Base-by-base conservation (phyloP, 2,329 filamentous ascomycete species). In the Colletotrichum orbiculare region DNA sequence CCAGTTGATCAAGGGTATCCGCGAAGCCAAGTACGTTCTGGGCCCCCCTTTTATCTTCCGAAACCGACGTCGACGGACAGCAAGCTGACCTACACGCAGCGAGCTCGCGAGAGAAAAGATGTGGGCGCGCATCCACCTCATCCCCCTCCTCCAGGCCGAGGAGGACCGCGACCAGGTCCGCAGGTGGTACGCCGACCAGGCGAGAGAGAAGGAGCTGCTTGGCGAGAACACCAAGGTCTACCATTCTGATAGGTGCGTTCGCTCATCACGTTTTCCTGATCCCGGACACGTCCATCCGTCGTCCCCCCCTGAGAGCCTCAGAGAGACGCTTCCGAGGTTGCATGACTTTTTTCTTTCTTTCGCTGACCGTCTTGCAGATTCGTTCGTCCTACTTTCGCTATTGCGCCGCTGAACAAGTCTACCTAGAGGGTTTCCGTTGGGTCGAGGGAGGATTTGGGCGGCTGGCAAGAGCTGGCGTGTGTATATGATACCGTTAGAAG, bases 71-170 rank as follows among this genome's bases (percentile, higher is more conserved):
- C 13, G n/a, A 7, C 8, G 8, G 5, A 13, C 11, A 1, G 13
- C 3, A n/a, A 47, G 38, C 60, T 54, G 17, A 64, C 53, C 12
- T 5, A 13, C 1, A 0, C 34, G 63, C 73, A 97, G 94, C 76
- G 96, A 99, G 81, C 90, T 97, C 71, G 92, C 90, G 69, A 93
- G 96, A 73, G 96, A 99, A 77, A 99, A 98, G 85, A 96, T 97
- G 88, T 99, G 96, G 96, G 89, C 93, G 67, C 91, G 96, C 76
- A 97, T 99, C 81, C 89, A 98, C 81, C 86, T 99, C 69, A 96
- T 95, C 74, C 96, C 96, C 64, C 83, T 97, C 69, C 88, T 99
- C 69, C 95, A 98, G 78, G 96, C 96, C 61, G 96, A 99, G 77
- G 94, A 97, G 79, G 96, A 99, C 83, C 91, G 96, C 67, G 96